Evolutionary conservation across 2,329 filamentous ascomycete species (phyloP).

Genomic region (Colletotrichum simmondsii): DNA sequence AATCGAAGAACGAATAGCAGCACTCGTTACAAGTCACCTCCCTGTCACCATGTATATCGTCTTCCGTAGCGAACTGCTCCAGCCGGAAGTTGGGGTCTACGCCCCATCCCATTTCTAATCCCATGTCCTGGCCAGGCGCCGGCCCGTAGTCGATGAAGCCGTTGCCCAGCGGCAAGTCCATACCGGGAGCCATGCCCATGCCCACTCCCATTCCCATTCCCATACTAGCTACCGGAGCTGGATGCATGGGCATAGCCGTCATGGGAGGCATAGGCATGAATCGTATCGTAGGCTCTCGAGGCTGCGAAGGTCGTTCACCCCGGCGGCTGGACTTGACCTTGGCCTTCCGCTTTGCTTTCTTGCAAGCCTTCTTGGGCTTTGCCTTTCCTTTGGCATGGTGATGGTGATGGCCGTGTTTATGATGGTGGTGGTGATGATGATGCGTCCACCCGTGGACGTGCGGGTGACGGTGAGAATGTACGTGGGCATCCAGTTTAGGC

Average conservation of each 20-base stretch:
- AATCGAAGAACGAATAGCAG: slow-evolving; percentile 18
- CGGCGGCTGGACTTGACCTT: neutral
- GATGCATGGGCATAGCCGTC: slow-evolving; percentile 9
- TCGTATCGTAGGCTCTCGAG: neutral
- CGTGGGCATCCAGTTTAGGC: neutral
- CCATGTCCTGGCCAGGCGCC: slow-evolving; percentile 19
- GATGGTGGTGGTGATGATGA: slow-evolving; percentile 15
- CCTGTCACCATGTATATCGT: neutral
- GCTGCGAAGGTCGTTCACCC: neutral
- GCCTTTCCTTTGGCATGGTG: neutral
- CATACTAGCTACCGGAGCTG: slow-evolving; percentile 10
- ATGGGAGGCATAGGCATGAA: slow-evolving; percentile 27
- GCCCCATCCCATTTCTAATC: slow-evolving; percentile 16
- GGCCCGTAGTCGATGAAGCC: slow-evolving; percentile 32
- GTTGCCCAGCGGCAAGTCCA: neutral
- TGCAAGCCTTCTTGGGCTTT: neutral
- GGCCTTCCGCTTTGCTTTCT: neutral
- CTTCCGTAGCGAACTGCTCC: neutral
- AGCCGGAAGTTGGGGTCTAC: slow-evolving; percentile 5
- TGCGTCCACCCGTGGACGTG: slow-evolving; percentile 16
- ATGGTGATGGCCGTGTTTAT: neutral
- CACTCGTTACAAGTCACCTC: slow-evolving; percentile 11
- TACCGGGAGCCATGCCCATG: neutral
- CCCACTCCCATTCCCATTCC: slow-evolving; percentile 8
- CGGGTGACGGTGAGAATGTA: neutral